phyloP scores from a whole-genome alignment of 2,329 filamentous ascomycete genomes.

The Cercospora zeae-maydis region DNA sequence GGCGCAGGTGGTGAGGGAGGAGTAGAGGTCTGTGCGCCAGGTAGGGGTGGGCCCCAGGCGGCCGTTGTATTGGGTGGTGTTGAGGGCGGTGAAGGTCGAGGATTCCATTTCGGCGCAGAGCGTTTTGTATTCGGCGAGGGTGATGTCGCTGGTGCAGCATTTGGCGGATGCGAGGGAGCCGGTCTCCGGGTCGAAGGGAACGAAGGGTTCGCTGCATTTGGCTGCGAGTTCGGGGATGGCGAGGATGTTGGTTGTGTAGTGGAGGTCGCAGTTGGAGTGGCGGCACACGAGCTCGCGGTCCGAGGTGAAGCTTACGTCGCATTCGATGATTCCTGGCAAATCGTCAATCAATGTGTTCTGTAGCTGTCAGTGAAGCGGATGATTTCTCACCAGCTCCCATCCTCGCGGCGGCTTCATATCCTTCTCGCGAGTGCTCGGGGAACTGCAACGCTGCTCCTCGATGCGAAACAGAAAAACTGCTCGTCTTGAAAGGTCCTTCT shows the following conservation, averaged over 20 bases:
- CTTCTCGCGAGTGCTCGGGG: constrained; percentile 61
- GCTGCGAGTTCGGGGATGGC: constrained; percentile 57
- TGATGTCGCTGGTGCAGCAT: constrained; percentile 71
- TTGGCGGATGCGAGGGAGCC: constrained; percentile 56
- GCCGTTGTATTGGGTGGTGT: constrained; percentile 51
- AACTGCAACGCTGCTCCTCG: constrained; percentile 60
- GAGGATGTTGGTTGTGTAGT: constrained; percentile 67
- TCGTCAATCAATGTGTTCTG: not conserved
- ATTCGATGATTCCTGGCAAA: constrained; percentile 53
- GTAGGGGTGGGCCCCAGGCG: constrained; percentile 45
- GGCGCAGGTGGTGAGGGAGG: constrained; percentile 51
- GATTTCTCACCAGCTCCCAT: constrained; percentile 56
- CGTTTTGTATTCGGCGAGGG: constrained; percentile 62
- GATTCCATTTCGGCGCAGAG: constrained; percentile 71
- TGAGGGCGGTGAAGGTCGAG: constrained; percentile 57
- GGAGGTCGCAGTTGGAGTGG: constrained; percentile 64
- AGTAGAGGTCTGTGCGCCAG: constrained; percentile 65
- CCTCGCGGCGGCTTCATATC: constrained; percentile 58
- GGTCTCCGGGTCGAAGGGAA: constrained; percentile 39
- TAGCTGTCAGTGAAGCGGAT: too few relatives aligned
- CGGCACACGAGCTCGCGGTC: constrained; percentile 65
- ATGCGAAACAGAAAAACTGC: constrained; percentile 59
- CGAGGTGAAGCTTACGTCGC: constrained; percentile 64
- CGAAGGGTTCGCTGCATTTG: constrained; percentile 62
- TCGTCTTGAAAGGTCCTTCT: constrained; percentile 52